Evolutionary conservation across 2,329 filamentous ascomycete species (phyloP).

Genomic region (Claviceps sp.): DNA sequence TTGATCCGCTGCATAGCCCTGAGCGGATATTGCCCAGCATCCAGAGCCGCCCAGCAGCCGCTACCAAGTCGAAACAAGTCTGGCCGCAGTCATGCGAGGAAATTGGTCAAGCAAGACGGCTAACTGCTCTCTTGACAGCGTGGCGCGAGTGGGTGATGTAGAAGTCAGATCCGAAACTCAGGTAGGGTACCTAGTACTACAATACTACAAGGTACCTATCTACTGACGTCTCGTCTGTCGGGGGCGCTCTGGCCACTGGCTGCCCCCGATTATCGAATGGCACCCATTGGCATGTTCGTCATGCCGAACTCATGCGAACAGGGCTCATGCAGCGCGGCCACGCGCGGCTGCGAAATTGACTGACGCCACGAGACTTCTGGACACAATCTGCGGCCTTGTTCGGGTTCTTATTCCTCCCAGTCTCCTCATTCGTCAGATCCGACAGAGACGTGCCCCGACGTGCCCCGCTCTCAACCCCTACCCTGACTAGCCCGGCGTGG

Average conservation of each 20-base stretch:
- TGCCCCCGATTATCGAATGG: no score
- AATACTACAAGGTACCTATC: no score
- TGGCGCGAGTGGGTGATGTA: no score
- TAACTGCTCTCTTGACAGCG: no score
- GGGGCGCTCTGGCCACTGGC: no score
- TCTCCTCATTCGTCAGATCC: not conserved
- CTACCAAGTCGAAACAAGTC: not conserved
- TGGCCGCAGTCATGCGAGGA: not conserved
- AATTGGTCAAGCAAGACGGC: not conserved
- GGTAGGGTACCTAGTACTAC: no score
- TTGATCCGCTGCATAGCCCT: not conserved
- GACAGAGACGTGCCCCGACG: not conserved
- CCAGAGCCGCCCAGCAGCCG: not conserved
- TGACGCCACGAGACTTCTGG: no score
- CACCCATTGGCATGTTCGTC: not conserved
- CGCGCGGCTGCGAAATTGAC: not conserved
- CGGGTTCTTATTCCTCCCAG: no score
- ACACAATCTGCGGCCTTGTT: no score
- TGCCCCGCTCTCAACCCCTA: constrained; percentile 4
- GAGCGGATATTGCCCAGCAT: not conserved
- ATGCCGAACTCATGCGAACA: not conserved
- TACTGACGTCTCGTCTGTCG: no score
- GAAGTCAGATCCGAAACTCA: no score
- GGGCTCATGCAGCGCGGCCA: not conserved
- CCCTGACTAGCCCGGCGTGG: not conserved